Conservation (phyloP, 345 rosid genomes). For the Aethionema arabicum region DNA sequence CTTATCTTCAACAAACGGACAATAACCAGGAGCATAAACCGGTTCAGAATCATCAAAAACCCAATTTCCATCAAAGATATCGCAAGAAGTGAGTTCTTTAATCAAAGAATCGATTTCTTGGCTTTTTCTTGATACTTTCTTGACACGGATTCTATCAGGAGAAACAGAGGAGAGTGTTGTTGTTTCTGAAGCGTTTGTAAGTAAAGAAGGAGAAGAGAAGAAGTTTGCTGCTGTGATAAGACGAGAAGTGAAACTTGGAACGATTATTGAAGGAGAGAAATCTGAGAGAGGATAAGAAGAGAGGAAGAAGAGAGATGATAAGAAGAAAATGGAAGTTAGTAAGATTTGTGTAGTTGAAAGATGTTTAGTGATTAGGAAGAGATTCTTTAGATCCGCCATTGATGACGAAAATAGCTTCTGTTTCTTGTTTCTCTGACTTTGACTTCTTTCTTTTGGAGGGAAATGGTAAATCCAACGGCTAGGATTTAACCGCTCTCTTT, state of each 20-base stretch:
- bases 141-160: constrained; percentile 42
- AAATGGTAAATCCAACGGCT: constrained; percentile 29
- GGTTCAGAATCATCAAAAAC: constrained; percentile 50
- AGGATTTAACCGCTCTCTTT: background rate
- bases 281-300: constrained; percentile 42
- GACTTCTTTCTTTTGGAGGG: constrained; percentile 27
- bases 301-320: constrained; percentile 52
- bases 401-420: background rate
- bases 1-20: constrained; percentile 55
- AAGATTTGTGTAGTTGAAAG: constrained; percentile 43
- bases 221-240: constrained; percentile 49
- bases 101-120: constrained; percentile 4
- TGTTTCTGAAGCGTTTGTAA: constrained; percentile 35
- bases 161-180: constrained; percentile 44
- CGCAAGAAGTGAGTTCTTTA: constrained; percentile 51
- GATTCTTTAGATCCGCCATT: constrained; percentile 36
- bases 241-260: constrained; percentile 49
- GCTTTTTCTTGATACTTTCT: constrained; percentile 28
- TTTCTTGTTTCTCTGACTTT: constrained; percentile 8
- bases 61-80: constrained; percentile 66
- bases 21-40: constrained; percentile 54
- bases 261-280: constrained; percentile 43
- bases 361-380: constrained; percentile 30
- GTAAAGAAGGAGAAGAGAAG: constrained; percentile 45
- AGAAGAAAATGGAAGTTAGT: constrained; percentile 40